Conservation (phyloP, 805 yeast genomes). For the Sugiyamaella mastotermitis region DNA sequence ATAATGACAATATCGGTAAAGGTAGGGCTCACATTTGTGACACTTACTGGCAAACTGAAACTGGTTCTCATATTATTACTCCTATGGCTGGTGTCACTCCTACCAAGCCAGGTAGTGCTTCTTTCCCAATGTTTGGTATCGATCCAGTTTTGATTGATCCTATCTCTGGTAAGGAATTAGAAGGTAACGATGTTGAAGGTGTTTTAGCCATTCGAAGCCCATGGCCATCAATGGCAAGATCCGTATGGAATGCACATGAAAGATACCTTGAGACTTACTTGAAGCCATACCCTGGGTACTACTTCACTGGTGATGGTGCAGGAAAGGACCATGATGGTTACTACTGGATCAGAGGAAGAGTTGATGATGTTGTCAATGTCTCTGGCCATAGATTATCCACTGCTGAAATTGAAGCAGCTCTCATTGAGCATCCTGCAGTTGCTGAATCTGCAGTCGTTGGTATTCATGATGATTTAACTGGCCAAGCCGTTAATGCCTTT, state of each 20-base stretch:
- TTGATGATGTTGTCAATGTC: constrained; percentile 96
- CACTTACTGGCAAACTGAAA: constrained; percentile 98
- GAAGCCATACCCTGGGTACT: constrained; percentile 86
- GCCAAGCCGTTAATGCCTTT: constrained; percentile 94
- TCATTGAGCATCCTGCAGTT: constrained; percentile 70
- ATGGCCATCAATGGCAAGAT: constrained; percentile 99
- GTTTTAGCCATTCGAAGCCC: constrained; percentile 82
- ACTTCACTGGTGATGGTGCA: constrained; percentile 98
- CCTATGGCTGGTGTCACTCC: constrained; percentile 93
- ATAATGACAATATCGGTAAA: constrained; percentile 80
- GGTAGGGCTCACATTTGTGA: constrained; percentile 83
- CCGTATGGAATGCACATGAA: constrained; percentile 82
- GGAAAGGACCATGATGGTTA: constrained; percentile 94
- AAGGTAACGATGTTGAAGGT: constrained; percentile 90
- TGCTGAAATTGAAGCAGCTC: constrained; percentile 92
- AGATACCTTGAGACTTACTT: constrained; percentile 88
- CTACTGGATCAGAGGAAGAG: constrained; percentile 97
- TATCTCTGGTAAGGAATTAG: constrained; percentile 75
- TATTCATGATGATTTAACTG: constrained; percentile 88
- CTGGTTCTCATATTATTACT: constrained; percentile 90
- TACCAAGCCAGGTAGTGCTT: constrained; percentile 95
- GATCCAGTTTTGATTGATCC: constrained; percentile 90
- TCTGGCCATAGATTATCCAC: constrained; percentile 95
- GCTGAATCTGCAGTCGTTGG: constrained; percentile 98
- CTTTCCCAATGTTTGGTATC: constrained; percentile 93